phyloP scores from a whole-genome alignment of 1,284 basidiomycete genomes.

The Anthracocystis panici-leucophaei region DNA sequence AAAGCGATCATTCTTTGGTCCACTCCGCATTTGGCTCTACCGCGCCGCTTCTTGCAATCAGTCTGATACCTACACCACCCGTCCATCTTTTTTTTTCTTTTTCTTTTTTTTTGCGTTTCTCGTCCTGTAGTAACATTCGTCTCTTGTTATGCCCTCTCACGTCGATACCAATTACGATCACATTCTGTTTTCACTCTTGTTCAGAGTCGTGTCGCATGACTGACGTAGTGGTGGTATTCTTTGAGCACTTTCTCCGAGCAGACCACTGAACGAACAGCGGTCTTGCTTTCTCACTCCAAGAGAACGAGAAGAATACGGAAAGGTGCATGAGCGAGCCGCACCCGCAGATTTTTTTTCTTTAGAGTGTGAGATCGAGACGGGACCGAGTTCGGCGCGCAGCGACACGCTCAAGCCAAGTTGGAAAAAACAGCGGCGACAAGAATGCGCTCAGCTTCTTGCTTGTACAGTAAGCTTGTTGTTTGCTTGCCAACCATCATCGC shows the following conservation, averaged over 20 bases:
- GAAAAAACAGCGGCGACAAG: too few species aligned
- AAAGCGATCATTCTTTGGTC: not conserved
- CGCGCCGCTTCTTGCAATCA: not conserved
- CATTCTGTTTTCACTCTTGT: not conserved
- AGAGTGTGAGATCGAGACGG: too few species aligned
- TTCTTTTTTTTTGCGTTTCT: not conserved
- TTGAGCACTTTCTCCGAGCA: not conserved
- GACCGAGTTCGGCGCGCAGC: too few species aligned
- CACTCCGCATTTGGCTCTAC: not conserved
- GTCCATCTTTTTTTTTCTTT: not conserved
- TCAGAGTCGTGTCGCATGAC: too few species aligned
- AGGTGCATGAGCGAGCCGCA: too few species aligned
- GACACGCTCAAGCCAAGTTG: too few species aligned
- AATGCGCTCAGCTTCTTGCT: too few species aligned
- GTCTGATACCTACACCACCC: not conserved
- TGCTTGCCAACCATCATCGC: not conserved
- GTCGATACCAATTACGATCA: constrained; percentile 36
- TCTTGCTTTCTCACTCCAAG: too few species aligned
- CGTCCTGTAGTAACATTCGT: constrained; percentile 15
- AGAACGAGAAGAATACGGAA: too few species aligned
- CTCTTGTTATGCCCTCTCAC: constrained; percentile 20
- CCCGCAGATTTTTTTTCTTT: too few species aligned
- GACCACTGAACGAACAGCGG: too few species aligned
- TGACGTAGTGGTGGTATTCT: not conserved
- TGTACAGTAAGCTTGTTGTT: too few species aligned